phyloP scores from a whole-genome alignment of 2,329 filamentous ascomycete species.

The Chaetomium globosum region DNA sequence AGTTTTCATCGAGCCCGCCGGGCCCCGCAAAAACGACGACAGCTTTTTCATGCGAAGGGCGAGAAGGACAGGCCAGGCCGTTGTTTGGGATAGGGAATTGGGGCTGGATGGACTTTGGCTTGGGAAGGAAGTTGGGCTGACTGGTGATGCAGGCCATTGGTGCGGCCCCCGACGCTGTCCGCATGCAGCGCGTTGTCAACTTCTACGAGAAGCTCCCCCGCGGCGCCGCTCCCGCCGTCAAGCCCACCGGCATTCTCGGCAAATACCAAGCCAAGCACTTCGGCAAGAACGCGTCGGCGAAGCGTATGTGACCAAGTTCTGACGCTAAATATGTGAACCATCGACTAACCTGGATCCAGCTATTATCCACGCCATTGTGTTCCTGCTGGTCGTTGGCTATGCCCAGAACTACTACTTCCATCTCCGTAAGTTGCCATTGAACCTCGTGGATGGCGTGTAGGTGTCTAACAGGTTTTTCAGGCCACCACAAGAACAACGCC shows the following conservation, averaged over 20 bases:
- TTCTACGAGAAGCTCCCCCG: constrained; percentile 99
- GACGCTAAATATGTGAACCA: neutral
- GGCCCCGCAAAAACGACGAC: constrained; percentile 4
- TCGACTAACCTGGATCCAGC: constrained; percentile 58
- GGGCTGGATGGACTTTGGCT: neutral
- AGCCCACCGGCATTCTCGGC: constrained; percentile 80
- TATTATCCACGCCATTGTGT: constrained; percentile 80
- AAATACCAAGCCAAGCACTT: constrained; percentile 93
- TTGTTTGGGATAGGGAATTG: neutral
- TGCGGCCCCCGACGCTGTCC: constrained; percentile 89
- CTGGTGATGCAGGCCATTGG: constrained; percentile 73
- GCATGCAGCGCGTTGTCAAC: constrained; percentile 96
- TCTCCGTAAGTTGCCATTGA: constrained; percentile 70
- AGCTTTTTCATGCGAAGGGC: neutral
- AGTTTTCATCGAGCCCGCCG: constrained; percentile 13
- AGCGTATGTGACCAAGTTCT: constrained; percentile 67
- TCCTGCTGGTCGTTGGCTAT: constrained; percentile 82
- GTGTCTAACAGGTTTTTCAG: constrained; percentile 51
- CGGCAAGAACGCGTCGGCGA: constrained; percentile 85
- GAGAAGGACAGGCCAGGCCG: neutral
- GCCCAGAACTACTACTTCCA: constrained; percentile 99
- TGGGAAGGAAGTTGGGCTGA: constrained; percentile 10
- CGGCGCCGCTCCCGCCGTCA: constrained; percentile 79
- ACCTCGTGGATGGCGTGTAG: constrained; percentile 14
- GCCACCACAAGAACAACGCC: constrained; percentile 99